Percentiles rank a stretch among this genome's conserved stretches.
phyloP scores from a whole-genome alignment of 2,329 filamentous ascomycete species.

The Xylaria sp. region DNA sequence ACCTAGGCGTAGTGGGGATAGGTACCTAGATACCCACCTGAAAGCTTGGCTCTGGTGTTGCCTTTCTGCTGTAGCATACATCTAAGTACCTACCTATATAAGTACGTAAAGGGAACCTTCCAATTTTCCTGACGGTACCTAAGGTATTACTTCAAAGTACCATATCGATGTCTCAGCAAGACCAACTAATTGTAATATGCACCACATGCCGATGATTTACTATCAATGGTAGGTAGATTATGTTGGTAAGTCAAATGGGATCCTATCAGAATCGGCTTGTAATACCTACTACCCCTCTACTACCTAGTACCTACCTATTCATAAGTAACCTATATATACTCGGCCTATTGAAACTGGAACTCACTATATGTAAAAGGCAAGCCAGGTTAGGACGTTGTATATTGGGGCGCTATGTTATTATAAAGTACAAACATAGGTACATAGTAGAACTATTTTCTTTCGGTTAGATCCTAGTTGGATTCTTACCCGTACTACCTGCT shows the following conservation, averaged over 20 bases:
- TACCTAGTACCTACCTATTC: background rate
- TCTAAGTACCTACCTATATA: background rate
- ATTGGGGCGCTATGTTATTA: background rate
- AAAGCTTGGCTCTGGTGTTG: background rate
- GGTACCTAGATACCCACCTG: constrained; percentile 5
- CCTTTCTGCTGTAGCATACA: constrained; percentile 1
- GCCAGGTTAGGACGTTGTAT: too few relatives aligned
- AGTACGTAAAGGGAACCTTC: background rate
- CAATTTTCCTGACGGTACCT: background rate
- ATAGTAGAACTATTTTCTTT: too few relatives aligned
- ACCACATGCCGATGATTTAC: too few relatives aligned
- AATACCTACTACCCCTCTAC: background rate
- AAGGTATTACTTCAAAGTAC: background rate
- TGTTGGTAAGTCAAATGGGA: background rate
- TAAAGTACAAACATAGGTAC: background rate
- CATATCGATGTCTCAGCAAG: background rate
- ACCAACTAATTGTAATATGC: background rate
- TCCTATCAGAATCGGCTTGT: background rate
- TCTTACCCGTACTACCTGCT: too few relatives aligned
- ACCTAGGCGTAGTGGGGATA: background rate
- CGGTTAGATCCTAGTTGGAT: too few relatives aligned
- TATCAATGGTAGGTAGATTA: background rate
- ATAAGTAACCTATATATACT: background rate
- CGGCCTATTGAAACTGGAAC: too few relatives aligned
- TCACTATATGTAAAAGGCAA: too few relatives aligned